These are phyloP conservation scores for Globisporangium yorkense DNA, from an alignment of 352 stramenopile genomes.

Conservation along the genomic window DNA sequence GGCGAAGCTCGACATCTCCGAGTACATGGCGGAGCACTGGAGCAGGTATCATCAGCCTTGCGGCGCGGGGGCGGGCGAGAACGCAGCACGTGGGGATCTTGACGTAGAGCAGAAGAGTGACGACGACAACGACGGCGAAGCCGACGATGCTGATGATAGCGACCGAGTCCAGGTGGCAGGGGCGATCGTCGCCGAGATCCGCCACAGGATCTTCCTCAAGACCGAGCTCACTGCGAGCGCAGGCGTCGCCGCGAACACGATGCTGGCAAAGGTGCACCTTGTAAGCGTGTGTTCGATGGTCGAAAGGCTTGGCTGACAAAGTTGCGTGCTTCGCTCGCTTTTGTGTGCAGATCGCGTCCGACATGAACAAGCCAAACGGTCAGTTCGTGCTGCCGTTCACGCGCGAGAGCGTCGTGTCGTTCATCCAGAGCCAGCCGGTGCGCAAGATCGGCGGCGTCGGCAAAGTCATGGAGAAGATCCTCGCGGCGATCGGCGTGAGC, in stretches of 20 bases:
- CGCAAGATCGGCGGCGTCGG: slow-evolving; percentile 95
- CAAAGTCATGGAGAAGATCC: slow-evolving; percentile 93
- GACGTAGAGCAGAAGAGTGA: neutral
- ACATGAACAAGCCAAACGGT: slow-evolving; percentile 96
- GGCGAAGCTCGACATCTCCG: slow-evolving; percentile 92
- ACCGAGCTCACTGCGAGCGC: slow-evolving; percentile 93
- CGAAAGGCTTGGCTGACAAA: neutral
- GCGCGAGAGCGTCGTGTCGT: slow-evolving; percentile 71
- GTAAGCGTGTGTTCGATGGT: neutral
- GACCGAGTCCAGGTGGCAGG: slow-evolving; percentile 33
- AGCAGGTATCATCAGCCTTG: slow-evolving; percentile 20
- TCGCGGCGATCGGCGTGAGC: slow-evolving; percentile 79
- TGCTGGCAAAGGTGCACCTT: slow-evolving; percentile 87
- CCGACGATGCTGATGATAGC: neutral
- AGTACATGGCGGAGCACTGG: slow-evolving; percentile 76
- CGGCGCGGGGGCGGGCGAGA: too few relatives aligned
- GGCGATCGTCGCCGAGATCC: slow-evolving; percentile 80
- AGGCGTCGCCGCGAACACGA: slow-evolving; percentile 88
- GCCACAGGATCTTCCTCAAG: slow-evolving; percentile 65
- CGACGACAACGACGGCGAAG: neutral
- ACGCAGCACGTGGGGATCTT: neutral
- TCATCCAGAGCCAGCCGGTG: slow-evolving; percentile 83
- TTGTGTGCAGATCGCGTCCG: slow-evolving; percentile 81
- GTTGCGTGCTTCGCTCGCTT: neutral
- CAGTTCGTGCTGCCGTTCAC: slow-evolving; percentile 89